Conservation (phyloP, 176 grass and related monocot genomes). For the Musa schizocarpa region DNA sequence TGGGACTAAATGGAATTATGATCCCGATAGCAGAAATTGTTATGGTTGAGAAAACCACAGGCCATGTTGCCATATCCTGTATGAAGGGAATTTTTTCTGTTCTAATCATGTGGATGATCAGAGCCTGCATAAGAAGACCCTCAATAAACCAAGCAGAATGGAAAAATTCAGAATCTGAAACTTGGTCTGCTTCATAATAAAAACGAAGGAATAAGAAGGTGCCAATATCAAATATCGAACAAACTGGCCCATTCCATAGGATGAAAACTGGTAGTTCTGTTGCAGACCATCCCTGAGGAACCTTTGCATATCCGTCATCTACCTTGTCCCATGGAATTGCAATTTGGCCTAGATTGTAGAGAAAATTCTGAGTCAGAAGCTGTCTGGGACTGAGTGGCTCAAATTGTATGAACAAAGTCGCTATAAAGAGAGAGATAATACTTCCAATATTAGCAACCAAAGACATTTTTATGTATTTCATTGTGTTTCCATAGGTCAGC, state of each 20-base stretch:
- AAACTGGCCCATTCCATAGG: conserved; percentile 31
- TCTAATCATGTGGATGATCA: conserved; percentile 41
- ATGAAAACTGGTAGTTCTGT: conserved; percentile 30
- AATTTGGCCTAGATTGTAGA: conserved; percentile 37
- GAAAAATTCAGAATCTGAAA: conserved; percentile 18
- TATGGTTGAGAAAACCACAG: conserved; percentile 32
- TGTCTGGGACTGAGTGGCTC: conserved; percentile 26
- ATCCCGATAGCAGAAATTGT: conserved; percentile 20
- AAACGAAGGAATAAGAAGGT: conserved; percentile 24
- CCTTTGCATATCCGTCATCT: conserved; percentile 27
- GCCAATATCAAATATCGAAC: conserved; percentile 24
- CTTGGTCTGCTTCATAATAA: conserved; percentile 16
- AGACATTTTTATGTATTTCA: conserved; percentile 43
- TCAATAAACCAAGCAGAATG: conserved; percentile 36
- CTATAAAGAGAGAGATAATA: conserved; percentile 25
- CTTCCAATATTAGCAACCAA: conserved; percentile 31
- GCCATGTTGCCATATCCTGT: conserved; percentile 38
- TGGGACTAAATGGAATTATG: conserved; percentile 17
- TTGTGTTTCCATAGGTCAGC: conserved; percentile 39
- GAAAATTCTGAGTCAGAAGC: conserved; percentile 38
- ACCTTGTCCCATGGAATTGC: conserved; percentile 43
- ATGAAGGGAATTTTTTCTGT: conserved; percentile 31
- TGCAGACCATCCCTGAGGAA: conserved; percentile 27
- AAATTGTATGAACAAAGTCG: conserved; percentile 19
- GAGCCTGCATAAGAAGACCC: conserved; percentile 32